Base-by-base conservation (phyloP, 805 yeast genomes). In the Metschnikowia koreensis region DNA sequence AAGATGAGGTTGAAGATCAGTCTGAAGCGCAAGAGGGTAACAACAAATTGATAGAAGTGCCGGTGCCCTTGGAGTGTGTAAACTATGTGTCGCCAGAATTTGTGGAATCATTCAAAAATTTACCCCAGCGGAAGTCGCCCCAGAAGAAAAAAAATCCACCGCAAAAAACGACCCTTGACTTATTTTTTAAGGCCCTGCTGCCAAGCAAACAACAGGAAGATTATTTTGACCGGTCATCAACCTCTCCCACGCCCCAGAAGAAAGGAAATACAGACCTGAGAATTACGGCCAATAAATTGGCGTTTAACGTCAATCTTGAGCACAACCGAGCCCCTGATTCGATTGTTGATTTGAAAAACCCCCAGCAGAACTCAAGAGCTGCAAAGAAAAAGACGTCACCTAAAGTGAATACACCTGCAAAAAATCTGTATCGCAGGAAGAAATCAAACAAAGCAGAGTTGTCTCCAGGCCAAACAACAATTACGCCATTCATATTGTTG, bases 81-180 rank as follows among this genome's bases (percentile, higher is more conserved):
- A 16, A 41, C 9, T 50, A 49, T 17, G 55, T 61, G 2, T 56
- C 61, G 41, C 52, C 53, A 6, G 50, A 49, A 11, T 47, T 56
- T 38, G 59, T 65, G 5, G 26, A 44, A 8, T 48, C 47, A 2
- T 62, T 43, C 17, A 60, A 59, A 43, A 33, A 17, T 11, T 40
- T 15, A 31, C 26, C 44, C 27, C 40, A 41, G 31, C 58, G 47
- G 27, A 52, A 38, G 33, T 57, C 65, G 2, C 62, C 62, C 8
- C 46, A 49, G n/a, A 62, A 52, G 47, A 58, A 57, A 38, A 52
- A 52, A 31, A 41, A 39, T 4, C 47, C 50, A 2, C 68, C 56
- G 1, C 62, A 68, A 44, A 66, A 59, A 44, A 64, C 70, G 1
- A 69, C 71, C 0, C 54, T 69, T 17, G 73, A 69, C 43, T 46